Evolutionary conservation across 495 filamentous ascomycete species (phyloP).

Genomic region (Aspergillus steynii): DNA sequence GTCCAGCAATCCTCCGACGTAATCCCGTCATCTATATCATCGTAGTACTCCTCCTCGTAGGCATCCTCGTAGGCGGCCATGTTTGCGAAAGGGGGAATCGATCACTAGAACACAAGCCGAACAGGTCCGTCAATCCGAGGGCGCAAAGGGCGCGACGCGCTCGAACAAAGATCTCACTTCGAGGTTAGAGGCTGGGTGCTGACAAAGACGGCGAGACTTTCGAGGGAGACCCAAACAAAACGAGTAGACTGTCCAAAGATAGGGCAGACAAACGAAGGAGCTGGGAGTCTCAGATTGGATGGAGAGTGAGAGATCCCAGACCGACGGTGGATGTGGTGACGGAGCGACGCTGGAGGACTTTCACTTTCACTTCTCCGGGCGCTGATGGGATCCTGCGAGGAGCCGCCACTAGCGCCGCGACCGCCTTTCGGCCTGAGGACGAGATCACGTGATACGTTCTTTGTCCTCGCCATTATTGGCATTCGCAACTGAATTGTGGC

Average conservation of each 20-base stretch:
- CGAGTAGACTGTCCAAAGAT: not conserved
- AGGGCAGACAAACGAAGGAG: conserved; percentile 10
- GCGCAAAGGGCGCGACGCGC: conserved; percentile 38
- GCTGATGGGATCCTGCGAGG: conserved; percentile 21
- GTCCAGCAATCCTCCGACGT: conserved; percentile 94
- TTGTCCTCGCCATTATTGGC: not conserved
- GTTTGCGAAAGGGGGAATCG: conserved; percentile 19
- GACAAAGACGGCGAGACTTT: not conserved
- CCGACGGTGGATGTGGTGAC: conserved; percentile 20
- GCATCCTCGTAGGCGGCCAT: conserved; percentile 57
- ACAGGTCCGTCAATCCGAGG: conserved; percentile 15
- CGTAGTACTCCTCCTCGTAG: conserved; percentile 55
- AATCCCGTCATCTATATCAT: conserved; percentile 68
- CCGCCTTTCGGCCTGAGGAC: conserved; percentile 10
- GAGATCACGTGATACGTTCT: conserved; percentile 11
- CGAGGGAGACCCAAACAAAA: not conserved
- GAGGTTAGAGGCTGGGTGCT: conserved; percentile 2
- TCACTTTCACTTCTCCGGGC: conserved; percentile 15
- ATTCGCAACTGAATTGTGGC: not conserved
- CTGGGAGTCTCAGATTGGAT: conserved; percentile 23
- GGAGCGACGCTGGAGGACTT: conserved; percentile 17
- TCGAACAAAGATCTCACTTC: conserved; percentile 22
- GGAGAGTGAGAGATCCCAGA: conserved; percentile 23
- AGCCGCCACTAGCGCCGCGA: conserved; percentile 33
- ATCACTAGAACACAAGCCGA: conserved; percentile 5